phyloP scores from a whole-genome alignment of 2,329 filamentous ascomycete species.

The Aureobasidium sp. region DNA sequence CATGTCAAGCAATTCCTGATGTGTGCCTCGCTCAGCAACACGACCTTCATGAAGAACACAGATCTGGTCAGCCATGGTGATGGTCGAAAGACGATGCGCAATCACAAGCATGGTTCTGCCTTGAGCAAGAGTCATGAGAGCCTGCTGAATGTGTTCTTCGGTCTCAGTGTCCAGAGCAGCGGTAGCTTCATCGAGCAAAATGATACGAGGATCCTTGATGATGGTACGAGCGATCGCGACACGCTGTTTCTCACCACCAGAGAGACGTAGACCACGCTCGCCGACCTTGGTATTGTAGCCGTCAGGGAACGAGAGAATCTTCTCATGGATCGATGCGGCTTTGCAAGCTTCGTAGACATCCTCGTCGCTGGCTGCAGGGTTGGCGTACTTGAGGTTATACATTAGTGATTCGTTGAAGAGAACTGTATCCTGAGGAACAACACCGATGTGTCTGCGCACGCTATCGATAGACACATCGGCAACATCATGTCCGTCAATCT shows the following conservation, averaged over 20 bases:
- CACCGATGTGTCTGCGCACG: constrained; percentile 83
- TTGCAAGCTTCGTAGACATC: constrained; percentile 75
- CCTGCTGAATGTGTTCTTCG: constrained; percentile 86
- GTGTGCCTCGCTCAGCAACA: constrained; percentile 46
- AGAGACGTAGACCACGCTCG: constrained; percentile 78
- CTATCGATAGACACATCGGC: constrained; percentile 87
- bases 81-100: constrained; percentile 60
- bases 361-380: constrained; percentile 70
- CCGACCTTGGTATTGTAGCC: constrained; percentile 85
- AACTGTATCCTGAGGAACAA: constrained; percentile 94
- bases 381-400: constrained; percentile 91
- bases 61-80: constrained; percentile 50
- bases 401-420: constrained; percentile 91
- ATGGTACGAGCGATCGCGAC: constrained; percentile 91
- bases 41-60: constrained; percentile 48
- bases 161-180: constrained; percentile 87
- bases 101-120: constrained; percentile 93
- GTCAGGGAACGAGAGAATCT: constrained; percentile 82
- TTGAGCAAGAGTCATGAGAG: constrained; percentile 70
- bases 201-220: constrained; percentile 83
- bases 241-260: constrained; percentile 87
- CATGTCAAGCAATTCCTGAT: constrained; percentile 43
- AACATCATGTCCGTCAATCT: constrained; percentile 78
- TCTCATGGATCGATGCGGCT: constrained; percentile 87
- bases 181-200: constrained; percentile 88